Conservation (phyloP, 2,329 filamentous ascomycete genomes). For the Aschersonia sp. region DNA sequence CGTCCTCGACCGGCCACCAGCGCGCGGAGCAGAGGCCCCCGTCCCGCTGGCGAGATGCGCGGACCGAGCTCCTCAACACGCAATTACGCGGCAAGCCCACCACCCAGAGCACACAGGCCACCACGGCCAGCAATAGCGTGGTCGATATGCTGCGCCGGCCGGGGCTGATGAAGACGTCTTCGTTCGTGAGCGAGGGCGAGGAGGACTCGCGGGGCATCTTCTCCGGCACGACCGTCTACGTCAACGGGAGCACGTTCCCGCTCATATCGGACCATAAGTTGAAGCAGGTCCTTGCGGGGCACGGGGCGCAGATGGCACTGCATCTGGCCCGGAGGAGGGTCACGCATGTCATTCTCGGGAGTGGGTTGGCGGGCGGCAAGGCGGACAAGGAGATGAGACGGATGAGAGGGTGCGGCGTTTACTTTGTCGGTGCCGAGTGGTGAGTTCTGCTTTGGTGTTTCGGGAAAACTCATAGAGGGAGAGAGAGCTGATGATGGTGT, state of each 20-base stretch:
- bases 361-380: neutral
- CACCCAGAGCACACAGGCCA: neutral
- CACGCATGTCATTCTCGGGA: constrained; percentile 75
- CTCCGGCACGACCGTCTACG: constrained; percentile 57
- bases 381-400: constrained; percentile 63
- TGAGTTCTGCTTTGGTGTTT: constrained; percentile 17
- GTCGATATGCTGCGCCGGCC: constrained; percentile 5
- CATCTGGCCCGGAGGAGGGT: constrained; percentile 59
- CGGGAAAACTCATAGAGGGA: neutral
- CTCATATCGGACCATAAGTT: constrained; percentile 74
- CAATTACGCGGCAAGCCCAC: neutral
- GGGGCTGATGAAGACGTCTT: neutral
- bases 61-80: neutral
- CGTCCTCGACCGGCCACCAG: neutral
- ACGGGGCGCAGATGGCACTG: constrained; percentile 61
- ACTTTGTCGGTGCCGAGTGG: constrained; percentile 75
- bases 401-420: constrained; percentile 51
- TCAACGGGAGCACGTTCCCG: constrained; percentile 79
- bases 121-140: constrained; percentile 1
- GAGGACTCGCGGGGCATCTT: constrained; percentile 37
- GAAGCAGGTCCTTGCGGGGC: constrained; percentile 59
- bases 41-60: neutral
- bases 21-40: neutral
- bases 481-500: neutral
- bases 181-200: too few relatives aligned